Conservation (phyloP, 192 early-diverging fungal species). For the Gonapodya sp. region DNA sequence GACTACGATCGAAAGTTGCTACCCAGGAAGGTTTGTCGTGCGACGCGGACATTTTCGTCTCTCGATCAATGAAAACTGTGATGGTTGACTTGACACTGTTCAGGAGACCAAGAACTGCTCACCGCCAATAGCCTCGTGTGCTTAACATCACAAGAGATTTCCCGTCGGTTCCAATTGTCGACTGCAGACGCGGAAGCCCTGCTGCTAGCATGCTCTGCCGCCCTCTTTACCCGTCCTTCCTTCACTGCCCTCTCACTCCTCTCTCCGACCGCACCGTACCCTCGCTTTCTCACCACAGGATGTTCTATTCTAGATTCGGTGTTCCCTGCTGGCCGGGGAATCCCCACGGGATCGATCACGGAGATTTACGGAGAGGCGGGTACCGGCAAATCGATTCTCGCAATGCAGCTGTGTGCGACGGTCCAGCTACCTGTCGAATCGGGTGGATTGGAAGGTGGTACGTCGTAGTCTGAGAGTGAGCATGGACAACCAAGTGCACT, state of each 20-base stretch:
- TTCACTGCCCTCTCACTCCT: background rate
- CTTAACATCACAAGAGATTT: background rate
- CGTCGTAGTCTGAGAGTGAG: background rate
- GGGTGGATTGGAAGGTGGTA: slow-evolving; percentile 2
- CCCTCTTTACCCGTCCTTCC: background rate
- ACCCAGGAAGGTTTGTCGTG: too few relatives aligned
- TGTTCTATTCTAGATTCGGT: background rate
- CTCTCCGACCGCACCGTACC: background rate
- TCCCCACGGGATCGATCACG: slow-evolving; percentile 3
- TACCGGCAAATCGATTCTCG: background rate
- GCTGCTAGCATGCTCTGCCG: background rate
- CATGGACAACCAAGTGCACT: background rate
- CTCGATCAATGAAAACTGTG: too few relatives aligned
- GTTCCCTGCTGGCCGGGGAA: background rate
- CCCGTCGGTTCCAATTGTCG: background rate
- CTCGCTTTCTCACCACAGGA: background rate
- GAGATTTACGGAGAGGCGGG: slow-evolving; percentile 9
- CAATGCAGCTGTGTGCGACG: slow-evolving; percentile 5
- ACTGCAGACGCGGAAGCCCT: background rate
- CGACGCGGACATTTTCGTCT: too few relatives aligned
- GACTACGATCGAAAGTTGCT: background rate
- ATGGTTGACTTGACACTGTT: too few relatives aligned
- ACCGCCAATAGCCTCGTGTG: background rate
- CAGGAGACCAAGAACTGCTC: too few relatives aligned
- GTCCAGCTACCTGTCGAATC: background rate